Evolutionary conservation across 257 asterid species (phyloP).

Genomic region (Linderniella brevidens): DNA sequence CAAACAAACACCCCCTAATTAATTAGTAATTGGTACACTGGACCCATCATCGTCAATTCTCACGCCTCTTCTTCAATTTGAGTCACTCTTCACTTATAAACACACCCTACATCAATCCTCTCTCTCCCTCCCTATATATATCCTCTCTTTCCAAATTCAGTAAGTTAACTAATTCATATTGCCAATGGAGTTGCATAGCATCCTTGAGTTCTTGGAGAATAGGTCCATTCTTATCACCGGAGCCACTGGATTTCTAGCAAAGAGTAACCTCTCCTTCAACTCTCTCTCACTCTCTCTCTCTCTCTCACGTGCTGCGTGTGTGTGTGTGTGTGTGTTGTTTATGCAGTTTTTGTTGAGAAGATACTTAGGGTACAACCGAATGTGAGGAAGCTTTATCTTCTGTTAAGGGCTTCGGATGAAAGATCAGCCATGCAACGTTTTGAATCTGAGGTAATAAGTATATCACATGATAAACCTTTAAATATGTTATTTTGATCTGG

Average conservation of each 20-base stretch:
- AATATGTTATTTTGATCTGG: no score
- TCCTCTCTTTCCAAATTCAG: no score
- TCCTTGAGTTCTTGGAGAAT: neutral
- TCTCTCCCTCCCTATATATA: no score
- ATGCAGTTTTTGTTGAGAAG: constrained; percentile 70
- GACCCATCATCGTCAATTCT: no score
- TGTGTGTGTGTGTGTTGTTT: neutral
- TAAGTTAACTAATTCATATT: neutral
- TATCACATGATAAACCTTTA: no score
- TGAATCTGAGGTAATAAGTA: constrained; percentile 35
- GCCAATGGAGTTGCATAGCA: neutral
- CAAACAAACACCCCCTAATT: no score
- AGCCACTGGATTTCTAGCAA: neutral
- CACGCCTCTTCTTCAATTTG: no score
- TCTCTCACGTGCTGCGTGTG: neutral
- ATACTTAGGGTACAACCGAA: constrained; percentile 68
- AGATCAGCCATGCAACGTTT: constrained; percentile 56
- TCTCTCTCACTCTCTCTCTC: neutral
- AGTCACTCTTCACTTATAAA: no score
- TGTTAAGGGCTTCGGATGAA: constrained; percentile 58
- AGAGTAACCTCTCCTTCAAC: neutral
- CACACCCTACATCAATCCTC: no score
- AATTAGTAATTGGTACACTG: no score
- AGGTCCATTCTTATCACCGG: neutral
- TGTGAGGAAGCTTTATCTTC: constrained; percentile 73